Evolutionary conservation across 2,329 filamentous ascomycete genomes (phyloP).

Genomic region (Penicillium sp.): DNA sequence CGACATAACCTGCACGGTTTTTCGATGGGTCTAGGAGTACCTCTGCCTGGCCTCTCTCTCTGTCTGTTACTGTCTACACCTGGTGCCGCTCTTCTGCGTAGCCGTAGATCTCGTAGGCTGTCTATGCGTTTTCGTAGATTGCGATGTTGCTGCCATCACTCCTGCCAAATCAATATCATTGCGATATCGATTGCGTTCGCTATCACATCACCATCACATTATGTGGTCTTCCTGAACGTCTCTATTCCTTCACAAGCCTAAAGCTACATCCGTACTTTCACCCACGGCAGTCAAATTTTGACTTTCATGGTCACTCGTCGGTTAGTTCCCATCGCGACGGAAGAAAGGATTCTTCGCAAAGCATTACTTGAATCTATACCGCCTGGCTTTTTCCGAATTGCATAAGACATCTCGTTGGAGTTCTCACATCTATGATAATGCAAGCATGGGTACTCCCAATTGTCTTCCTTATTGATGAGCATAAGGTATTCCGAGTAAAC

Average conservation of each 20-base stretch:
- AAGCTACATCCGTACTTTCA: not conserved
- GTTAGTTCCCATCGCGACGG: not conserved
- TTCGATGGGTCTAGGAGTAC: slow-evolving; percentile 11
- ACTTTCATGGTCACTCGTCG: not conserved
- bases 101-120: slow-evolving; percentile 21
- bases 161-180: no score
- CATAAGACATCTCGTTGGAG: not conserved
- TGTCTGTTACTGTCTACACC: slow-evolving; percentile 28
- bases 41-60: slow-evolving; percentile 26
- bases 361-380: not conserved
- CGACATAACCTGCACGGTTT: slow-evolving; percentile 4
- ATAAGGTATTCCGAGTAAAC: no score
- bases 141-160: no score
- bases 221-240: not conserved
- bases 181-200: no score
- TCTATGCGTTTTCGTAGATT: slow-evolving; percentile 1
- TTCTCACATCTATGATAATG: not conserved
- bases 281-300: not conserved
- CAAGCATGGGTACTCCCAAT: not conserved
- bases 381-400: not conserved
- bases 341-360: not conserved
- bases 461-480: not conserved
- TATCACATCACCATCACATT: not conserved
- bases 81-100: slow-evolving; percentile 24
- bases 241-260: not conserved